Base-by-base conservation (phyloP, 352 stramenopile genomes). In the Globisporangium nunn region DNA sequence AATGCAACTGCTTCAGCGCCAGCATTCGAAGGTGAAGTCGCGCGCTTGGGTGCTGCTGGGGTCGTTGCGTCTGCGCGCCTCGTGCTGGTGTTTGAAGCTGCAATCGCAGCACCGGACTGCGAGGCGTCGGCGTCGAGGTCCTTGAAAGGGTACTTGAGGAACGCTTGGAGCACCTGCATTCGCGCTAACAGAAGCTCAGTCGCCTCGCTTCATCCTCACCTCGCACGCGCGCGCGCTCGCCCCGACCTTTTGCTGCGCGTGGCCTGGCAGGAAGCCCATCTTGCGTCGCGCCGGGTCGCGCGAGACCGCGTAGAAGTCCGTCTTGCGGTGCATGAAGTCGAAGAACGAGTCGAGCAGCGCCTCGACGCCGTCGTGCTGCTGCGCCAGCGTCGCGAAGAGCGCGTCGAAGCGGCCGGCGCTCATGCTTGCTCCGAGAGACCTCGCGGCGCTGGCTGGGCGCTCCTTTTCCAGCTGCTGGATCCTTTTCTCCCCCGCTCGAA, bases 261-360 rank as follows among this genome's bases (percentile, higher is more conserved):
- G 63, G 6, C 75, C 79, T 0, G 81, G 77, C 23, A 68, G 45
- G 59, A 91, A 93, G 12, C 79, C 81, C 77, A 90, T 89, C 47
- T 68, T 68, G 41, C 68, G 63, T 14, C 35, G 58, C 37, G 14
- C 60, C 2, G 81, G 81, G 56, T 91, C 71, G 31, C 59, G 63
- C 39, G 78, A 72, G 50, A 88, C 75, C 28, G 77, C 77, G 74
- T 98, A 99, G 68, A 99, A 99, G 77, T 99, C 96, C 15, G 96
- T 99, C 66, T 99, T 98, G 41, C 96, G 92, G 58, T 97, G 81
- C 54, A 99, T 67, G 58, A 99, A 98, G 40, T 91, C 95, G 66
- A 99, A 99, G 59, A 99, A 94, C 18, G 88, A 96, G 62, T 99
- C 91, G 56, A 99, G 78, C 41, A 99, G 72, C 23, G 90, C 88